Evolutionary conservation across 2,329 filamentous ascomycete genomes (phyloP), one percentile per base, ranked within the genome.

Genomic region (Alternaria sp.): DNA sequence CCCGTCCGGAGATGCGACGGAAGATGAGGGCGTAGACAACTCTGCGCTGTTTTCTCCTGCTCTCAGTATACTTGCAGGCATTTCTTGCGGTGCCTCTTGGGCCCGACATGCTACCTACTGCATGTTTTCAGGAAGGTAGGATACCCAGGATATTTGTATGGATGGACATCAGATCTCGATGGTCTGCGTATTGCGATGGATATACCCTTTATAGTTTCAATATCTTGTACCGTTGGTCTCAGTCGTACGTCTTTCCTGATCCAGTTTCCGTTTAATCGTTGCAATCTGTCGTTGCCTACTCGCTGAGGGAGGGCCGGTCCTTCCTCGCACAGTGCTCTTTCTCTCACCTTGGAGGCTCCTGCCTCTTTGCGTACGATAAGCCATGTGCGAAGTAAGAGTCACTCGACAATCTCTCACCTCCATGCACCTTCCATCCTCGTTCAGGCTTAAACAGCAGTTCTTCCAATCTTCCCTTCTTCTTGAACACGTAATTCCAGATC

Each of bases 201-300:
- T 67, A 68, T 67, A 68, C 63, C 65, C 65, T 61, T 56, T 57
- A 61, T 66, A 60, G 52, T 63, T 61, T 64, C 47, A 61, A 47
- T 44, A 56, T 59, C 21, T 51, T 23, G 15, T 51, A 40, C n/a
- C 36, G n/a, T 40, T 23, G 40, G 30, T 32, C 4, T 36, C 11
- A 25, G 28, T 13, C 15, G 15, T 5, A 21, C 49, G 21, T 15
- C 49, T 15, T 19, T 36, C 19, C 13, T 23, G n/a, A 15, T 12
- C 5, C 28, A 25, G 8, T 52, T 52, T 5, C 28, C 13, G 3
- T 23, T n/a, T 3, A 36, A 3, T 23, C 28, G 4, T 25, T 44
- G 21, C 13, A 12, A 15, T 26, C 7, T n/a, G 43, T 45, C 5
- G 15, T 43, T 44, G 32, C 47, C 3, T n/a, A 6, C n/a, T 21